These are phyloP conservation scores for Solanum paucissectum DNA, from an alignment of 257 asterid species.

Conservation along the genomic window DNA sequence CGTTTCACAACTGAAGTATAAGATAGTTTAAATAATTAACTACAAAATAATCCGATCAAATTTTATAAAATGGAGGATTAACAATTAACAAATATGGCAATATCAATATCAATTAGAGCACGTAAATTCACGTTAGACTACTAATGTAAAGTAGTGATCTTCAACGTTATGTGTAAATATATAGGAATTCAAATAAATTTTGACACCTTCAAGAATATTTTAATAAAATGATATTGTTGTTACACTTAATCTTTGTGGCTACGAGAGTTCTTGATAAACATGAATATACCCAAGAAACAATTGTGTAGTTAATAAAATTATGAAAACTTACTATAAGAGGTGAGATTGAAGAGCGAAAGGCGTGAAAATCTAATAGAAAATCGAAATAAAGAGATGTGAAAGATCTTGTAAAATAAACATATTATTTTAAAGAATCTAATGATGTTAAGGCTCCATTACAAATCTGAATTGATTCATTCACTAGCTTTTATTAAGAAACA, in stretches of 20 bases:
- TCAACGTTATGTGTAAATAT: neutral
- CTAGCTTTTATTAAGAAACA: no score
- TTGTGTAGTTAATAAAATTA: no score
- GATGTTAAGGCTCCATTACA: neutral
- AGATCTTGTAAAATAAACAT: neutral
- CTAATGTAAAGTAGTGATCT: neutral
- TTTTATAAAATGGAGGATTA: neutral
- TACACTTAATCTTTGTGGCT: no score
- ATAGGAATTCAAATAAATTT: neutral
- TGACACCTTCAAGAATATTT: neutral
- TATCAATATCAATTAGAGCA: neutral
- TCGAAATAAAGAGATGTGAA: neutral
- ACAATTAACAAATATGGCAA: no score
- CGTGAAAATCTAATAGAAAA: neutral
- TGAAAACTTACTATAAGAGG: neutral
- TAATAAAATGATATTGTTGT: no score
- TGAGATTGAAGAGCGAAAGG: neutral
- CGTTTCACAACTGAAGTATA: neutral
- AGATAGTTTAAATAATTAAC: neutral
- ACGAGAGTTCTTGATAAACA: no score
- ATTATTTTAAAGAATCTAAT: neutral
- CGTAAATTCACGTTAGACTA: neutral
- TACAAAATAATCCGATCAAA: neutral
- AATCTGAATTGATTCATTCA: no score
- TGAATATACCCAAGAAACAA: no score